These are phyloP conservation scores for Stagonosporopsis vannaccii DNA, from an alignment of 2,329 filamentous ascomycete species.

Conservation along the genomic window DNA sequence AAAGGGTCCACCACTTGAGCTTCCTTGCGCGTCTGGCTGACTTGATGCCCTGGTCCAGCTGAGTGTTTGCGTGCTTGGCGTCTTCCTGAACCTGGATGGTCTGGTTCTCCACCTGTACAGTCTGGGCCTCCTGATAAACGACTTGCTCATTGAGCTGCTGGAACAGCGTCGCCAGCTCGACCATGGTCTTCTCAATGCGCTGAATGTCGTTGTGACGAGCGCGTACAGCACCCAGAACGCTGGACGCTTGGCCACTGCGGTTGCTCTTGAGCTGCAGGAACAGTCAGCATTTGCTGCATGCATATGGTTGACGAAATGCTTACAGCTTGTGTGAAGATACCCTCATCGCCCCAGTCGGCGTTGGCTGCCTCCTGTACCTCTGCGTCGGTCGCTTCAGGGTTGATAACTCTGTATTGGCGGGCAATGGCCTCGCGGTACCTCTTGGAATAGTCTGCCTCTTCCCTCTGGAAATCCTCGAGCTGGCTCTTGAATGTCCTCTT, in stretches of 20 bases:
- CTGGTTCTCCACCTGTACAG: constrained; percentile 69
- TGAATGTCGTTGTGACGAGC: constrained; percentile 85
- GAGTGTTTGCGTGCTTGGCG: constrained; percentile 71
- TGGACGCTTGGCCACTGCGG: constrained; percentile 74
- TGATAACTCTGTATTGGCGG: constrained; percentile 81
- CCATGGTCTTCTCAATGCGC: constrained; percentile 77
- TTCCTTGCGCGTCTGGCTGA: constrained; percentile 72
- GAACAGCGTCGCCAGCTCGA: constrained; percentile 74
- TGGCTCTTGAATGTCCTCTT: constrained; percentile 76
- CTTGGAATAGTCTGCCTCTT: constrained; percentile 74
- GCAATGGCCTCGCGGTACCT: constrained; percentile 80
- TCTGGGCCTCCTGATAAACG: constrained; percentile 72
- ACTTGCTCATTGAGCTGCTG: constrained; percentile 77
- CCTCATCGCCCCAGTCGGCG: constrained; percentile 77
- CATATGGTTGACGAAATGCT: constrained; percentile 43
- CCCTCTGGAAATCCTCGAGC: constrained; percentile 72
- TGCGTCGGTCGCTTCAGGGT: constrained; percentile 77
- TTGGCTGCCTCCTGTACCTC: constrained; percentile 74
- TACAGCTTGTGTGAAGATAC: constrained; percentile 84
- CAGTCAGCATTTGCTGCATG: background rate
- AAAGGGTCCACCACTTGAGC: constrained; percentile 82
- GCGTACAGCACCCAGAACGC: constrained; percentile 78
- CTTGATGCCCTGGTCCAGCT: constrained; percentile 73
- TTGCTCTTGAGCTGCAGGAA: constrained; percentile 72
- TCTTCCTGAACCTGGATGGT: constrained; percentile 71